Evolutionary conservation across 2,329 filamentous ascomycete species (phyloP), one percentile per base, ranked within the genome.

Genomic region (Madurella mycetomatis): DNA sequence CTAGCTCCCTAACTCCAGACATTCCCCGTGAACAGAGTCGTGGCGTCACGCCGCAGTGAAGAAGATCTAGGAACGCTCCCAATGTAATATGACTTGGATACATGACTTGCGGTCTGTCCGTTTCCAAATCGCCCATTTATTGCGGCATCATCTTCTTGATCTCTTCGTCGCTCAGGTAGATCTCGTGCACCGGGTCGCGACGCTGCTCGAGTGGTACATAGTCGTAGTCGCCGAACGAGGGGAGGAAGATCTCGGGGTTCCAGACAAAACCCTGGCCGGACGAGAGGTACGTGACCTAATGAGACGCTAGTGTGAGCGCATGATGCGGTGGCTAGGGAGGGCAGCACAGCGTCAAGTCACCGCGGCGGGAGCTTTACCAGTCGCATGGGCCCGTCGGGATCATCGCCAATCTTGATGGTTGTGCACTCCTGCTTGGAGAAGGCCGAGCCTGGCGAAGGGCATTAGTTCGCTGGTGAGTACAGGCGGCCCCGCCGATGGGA

Each of bases 201-300:
- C 83, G 83, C 68, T 86, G 84, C 69, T 91, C 87, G 65, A 92
- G 79, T 41, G 88, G 86, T 39, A 84, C 79, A 67, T 88, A 88
- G 62, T 90, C 85, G 74, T 81, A 84, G 70, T 89, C 86, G 64
- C 87, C 75, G 68, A 90, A 90, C 8, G 86, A 89, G 1, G 88
- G 88, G 1, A 92, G 80, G 72, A 92, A 92, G 69, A 92, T 88
- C 67, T 92, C 88, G 69, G 88, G 87, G 70, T 92, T 92, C 88
- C 88, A 92, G 57, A 85, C 83, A 66, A 90, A 92, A 54, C 88
- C 88, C 71, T 92, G 88, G 65, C 84, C 87, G 5, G 85, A 86
- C 57, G 88, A 85, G 48, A 92, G 82, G 68, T 90, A 92, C 18
- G 87, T 88, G 60, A 92, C 90, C 87, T 90, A 62, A 50, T 51